These are phyloP conservation scores for Eutrema yunnanense DNA, from an alignment of 345 rosid species.

Conservation along the genomic window DNA sequence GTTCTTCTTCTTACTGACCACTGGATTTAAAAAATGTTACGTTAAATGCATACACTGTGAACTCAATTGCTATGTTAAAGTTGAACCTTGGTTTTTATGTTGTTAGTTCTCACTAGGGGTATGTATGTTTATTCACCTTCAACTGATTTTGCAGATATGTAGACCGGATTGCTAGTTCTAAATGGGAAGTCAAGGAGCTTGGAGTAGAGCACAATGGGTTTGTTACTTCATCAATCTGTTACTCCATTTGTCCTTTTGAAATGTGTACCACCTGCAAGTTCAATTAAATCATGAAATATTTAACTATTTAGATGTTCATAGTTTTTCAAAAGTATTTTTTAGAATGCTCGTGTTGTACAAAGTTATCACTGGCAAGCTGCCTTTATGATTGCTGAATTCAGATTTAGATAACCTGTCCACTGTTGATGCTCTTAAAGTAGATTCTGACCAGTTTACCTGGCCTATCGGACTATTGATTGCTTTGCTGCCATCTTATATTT, in stretches of 20 bases:
- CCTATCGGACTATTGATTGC: neutral
- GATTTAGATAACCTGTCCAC: neutral
- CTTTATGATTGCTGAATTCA: neutral
- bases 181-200: slow-evolving; percentile 97
- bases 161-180: slow-evolving; percentile 85
- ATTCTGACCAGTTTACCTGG: neutral
- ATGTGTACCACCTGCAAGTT: neutral
- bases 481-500: neutral
- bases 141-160: slow-evolving; percentile 57
- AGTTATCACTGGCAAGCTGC: neutral
- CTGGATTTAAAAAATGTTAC: neutral
- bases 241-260: neutral
- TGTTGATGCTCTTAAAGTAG: neutral
- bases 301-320: neutral
- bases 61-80: neutral
- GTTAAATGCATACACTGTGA: neutral
- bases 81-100: neutral
- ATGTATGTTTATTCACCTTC: slow-evolving; percentile 4
- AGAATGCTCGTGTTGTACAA: neutral
- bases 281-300: neutral
- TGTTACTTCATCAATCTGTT: slow-evolving; percentile 32
- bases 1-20: slow-evolving; percentile 3
- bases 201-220: slow-evolving; percentile 99
- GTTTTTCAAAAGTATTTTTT: neutral
- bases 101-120: neutral